These are phyloP conservation scores for Camelina hispida DNA, from an alignment of 345 rosid species.

Conservation along the genomic window DNA sequence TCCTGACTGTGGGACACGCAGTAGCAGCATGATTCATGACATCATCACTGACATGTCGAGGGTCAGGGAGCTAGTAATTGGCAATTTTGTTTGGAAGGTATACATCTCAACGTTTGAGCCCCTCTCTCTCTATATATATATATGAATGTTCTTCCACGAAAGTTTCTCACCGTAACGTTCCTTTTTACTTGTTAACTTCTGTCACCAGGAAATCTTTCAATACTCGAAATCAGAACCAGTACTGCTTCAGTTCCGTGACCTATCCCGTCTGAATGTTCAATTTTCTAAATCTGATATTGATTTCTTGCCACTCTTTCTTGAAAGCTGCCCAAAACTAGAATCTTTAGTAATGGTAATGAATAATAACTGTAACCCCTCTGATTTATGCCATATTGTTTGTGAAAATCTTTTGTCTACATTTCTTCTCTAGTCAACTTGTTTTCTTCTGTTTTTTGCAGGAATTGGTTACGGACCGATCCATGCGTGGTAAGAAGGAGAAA, in stretches of 20 bases:
- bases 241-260: background rate
- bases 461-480: background rate
- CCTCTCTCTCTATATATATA: background rate
- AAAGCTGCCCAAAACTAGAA: background rate
- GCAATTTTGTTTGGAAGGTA: background rate
- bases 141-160: background rate
- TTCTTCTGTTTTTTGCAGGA: background rate
- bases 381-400: background rate
- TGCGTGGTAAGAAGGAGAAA: background rate
- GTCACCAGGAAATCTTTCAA: background rate
- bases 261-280: background rate
- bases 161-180: background rate
- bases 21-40: background rate
- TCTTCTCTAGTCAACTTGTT: background rate
- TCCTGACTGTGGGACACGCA: background rate
- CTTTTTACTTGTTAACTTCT: background rate
- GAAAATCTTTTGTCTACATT: background rate
- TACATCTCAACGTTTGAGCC: constrained; percentile 1
- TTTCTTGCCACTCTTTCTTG: background rate
- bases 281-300: background rate
- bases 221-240: background rate
- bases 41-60: background rate
- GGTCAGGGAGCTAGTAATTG: background rate
- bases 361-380: no score
- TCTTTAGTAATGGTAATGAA: background rate